These are phyloP conservation scores for Cordyceps javanica DNA, from an alignment of 2,329 filamentous ascomycete genomes.

Conservation along the genomic window DNA sequence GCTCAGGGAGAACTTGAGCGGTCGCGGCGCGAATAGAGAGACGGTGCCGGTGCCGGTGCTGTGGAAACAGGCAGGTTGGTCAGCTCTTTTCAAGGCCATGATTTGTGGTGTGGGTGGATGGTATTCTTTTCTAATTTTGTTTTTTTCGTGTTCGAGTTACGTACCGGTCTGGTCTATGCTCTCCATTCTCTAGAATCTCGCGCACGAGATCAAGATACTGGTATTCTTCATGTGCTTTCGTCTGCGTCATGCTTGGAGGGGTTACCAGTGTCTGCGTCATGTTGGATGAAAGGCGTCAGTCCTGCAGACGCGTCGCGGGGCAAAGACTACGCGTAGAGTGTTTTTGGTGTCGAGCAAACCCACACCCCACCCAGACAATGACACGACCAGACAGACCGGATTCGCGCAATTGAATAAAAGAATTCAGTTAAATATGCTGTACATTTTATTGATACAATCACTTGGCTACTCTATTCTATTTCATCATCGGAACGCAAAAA, in stretches of 20 bases:
- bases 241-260: constrained; percentile 3
- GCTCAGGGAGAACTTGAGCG: constrained; percentile 80
- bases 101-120: not conserved
- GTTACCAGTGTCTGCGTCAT: not conserved
- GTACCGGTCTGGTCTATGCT: constrained; percentile 82
- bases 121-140: too few species aligned
- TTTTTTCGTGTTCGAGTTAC: too few species aligned
- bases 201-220: constrained; percentile 90
- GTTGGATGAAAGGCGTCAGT: not conserved
- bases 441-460: not conserved
- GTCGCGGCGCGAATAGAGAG: constrained; percentile 80
- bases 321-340: constrained; percentile 8
- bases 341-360: not conserved
- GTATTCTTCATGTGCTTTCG: constrained; percentile 69
- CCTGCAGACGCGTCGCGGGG: constrained; percentile 12
- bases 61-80: constrained; percentile 22
- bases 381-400: not conserved
- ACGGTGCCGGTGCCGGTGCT: constrained; percentile 91
- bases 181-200: constrained; percentile 74
- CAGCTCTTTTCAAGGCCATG: not conserved
- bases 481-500: too few species aligned
- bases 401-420: not conserved
- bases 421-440: too few species aligned
- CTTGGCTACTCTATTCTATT: not conserved
- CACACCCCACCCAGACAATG: not conserved